Conservation (phyloP, 2,329 filamentous ascomycete species). For the Neonectria hederae region DNA sequence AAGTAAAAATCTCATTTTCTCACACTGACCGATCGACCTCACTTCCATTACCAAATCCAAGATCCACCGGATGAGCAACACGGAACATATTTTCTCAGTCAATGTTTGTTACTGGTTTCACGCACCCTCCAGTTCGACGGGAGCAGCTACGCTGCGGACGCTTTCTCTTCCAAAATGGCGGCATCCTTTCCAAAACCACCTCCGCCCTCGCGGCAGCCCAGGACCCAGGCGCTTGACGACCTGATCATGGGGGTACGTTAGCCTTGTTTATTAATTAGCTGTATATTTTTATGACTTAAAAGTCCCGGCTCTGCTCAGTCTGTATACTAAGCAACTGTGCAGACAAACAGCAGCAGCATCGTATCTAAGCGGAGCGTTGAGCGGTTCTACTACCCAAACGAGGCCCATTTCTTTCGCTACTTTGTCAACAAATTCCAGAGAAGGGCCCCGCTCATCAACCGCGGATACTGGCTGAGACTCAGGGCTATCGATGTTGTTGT, state of each 20-base stretch:
- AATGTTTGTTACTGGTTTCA: no score
- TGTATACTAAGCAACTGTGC: conserved; percentile 17
- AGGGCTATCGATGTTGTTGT: conserved; percentile 82
- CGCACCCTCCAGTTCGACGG: background rate
- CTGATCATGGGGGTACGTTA: conserved; percentile 64
- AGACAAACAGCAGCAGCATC: conserved; percentile 93
- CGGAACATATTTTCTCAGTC: background rate
- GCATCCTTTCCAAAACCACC: conserved; percentile 20
- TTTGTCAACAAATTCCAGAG: conserved; percentile 88
- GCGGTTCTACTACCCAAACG: conserved; percentile 78
- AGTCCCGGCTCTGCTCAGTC: background rate
- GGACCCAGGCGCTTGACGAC: conserved; percentile 55
- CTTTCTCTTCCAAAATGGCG: conserved; percentile 23
- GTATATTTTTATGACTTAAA: background rate
- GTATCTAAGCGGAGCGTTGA: conserved; percentile 95
- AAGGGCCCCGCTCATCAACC: conserved; percentile 87
- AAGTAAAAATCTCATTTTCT: conserved; percentile 13
- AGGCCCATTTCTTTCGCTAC: conserved; percentile 86
- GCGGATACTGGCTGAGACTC: conserved; percentile 88
- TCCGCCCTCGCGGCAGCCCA: conserved; percentile 28
- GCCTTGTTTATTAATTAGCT: background rate
- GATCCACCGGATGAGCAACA: background rate
- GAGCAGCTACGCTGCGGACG: background rate
- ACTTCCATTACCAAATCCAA: background rate
- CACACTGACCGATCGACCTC: conserved; percentile 4